A percentile compares a stretch with the other conserved stretches of the same genome.
Conservation (phyloP, 345 rosid genomes). For the Trapa incisa region DNA sequence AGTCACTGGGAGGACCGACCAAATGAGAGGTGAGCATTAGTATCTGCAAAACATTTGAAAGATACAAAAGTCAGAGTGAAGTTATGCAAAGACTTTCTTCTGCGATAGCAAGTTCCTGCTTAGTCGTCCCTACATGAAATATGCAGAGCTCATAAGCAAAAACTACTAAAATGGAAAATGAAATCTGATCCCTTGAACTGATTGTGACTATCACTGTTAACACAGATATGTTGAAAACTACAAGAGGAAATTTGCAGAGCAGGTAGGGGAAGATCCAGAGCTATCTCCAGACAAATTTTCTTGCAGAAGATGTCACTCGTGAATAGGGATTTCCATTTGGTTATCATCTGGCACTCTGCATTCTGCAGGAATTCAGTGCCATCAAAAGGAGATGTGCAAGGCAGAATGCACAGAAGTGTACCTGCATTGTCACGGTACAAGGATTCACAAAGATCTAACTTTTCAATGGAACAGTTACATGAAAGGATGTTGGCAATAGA, state of each 20-base stretch:
- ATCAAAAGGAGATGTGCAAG: conserved; percentile 45
- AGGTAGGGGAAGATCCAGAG: conserved; percentile 31
- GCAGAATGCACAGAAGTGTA: conserved; percentile 34
- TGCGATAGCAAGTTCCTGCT: background rate
- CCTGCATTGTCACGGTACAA: conserved; percentile 53
- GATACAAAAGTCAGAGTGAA: background rate
- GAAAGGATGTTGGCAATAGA: background rate
- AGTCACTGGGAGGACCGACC: conserved; percentile 60
- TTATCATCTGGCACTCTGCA: background rate
- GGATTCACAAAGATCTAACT: background rate
- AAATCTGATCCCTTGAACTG: background rate
- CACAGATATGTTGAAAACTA: conserved; percentile 59
- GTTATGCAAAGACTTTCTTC: background rate
- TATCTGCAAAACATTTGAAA: background rate
- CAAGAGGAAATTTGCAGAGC: conserved; percentile 82
- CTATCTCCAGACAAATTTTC: background rate
- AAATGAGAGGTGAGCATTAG: conserved; percentile 31
- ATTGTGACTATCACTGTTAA: conserved; percentile 19
- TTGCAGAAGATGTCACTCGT: background rate
- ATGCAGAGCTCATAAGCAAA: background rate
- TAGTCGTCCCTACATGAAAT: background rate
- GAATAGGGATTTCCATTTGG: conserved; percentile 4
- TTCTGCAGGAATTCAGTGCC: conserved; percentile 61
- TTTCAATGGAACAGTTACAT: conserved; percentile 7
- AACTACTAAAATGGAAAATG: conserved; percentile 1